A percentile compares a stretch with the other conserved stretches of the same genome.
Evolutionary conservation across 306 rosid species (phyloP).

Genomic region (Prunus fruticosa): DNA sequence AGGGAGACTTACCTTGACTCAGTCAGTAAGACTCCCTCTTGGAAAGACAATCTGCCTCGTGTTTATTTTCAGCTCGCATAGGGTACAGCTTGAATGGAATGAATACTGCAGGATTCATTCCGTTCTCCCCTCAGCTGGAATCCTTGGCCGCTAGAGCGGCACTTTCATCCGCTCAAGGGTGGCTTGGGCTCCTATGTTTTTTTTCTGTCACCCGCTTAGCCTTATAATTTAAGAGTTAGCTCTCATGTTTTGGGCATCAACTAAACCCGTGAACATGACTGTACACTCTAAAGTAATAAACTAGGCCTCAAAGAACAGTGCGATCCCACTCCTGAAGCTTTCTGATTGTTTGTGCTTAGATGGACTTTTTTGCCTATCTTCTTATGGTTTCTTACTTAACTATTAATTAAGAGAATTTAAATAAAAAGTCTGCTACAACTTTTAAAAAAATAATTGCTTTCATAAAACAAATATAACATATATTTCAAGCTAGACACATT

Average conservation of each 20-base stretch:
- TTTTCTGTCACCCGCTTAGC: neutral
- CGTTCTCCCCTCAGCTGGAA: neutral
- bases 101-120: too few relatives aligned
- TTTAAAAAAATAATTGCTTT: neutral
- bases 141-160: neutral
- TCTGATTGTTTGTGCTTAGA: neutral
- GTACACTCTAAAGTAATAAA: neutral
- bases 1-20: neutral
- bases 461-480: neutral
- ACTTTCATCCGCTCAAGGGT: too few relatives aligned
- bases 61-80: too few relatives aligned
- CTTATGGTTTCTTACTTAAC: neutral
- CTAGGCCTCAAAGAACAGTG: neutral
- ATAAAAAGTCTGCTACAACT: neutral
- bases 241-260: neutral
- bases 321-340: neutral
- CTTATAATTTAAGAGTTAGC: neutral
- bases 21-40: too few relatives aligned
- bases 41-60: too few relatives aligned
- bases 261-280: neutral
- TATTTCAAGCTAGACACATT: neutral
- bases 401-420: neutral
- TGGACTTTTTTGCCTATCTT: neutral
- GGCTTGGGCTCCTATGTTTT: neutral
- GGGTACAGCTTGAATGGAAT: too few relatives aligned